Evolutionary conservation across 495 filamentous ascomycete species (phyloP).

Genomic region (Penicillium pancosmium): DNA sequence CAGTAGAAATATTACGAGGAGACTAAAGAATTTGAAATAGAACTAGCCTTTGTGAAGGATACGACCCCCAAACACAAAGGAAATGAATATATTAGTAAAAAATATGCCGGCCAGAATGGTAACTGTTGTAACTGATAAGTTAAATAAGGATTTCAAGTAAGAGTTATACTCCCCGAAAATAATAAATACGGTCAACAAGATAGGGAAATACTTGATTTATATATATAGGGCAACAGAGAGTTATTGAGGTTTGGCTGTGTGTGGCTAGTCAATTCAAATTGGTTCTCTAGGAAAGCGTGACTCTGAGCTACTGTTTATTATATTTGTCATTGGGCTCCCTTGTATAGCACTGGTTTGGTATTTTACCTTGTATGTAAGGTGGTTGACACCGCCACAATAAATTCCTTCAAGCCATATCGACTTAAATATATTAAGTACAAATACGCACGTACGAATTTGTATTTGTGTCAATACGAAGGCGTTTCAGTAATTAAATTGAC

Average conservation of each 20-base stretch:
- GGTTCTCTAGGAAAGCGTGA: no score
- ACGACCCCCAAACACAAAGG: background rate
- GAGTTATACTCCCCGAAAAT: background rate
- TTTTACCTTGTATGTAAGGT: no score
- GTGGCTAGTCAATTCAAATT: no score
- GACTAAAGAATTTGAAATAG: background rate
- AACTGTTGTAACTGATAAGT: background rate
- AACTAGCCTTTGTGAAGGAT: background rate
- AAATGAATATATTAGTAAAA: background rate
- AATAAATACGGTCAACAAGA: background rate
- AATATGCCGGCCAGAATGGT: background rate
- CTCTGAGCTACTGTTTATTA: no score
- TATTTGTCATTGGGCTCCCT: no score
- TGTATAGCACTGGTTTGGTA: no score
- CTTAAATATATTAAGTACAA: no score
- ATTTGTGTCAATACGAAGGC: background rate
- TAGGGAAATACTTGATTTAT: background rate
- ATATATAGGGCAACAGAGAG: no score
- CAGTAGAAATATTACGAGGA: background rate
- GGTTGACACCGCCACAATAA: no score
- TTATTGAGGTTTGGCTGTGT: no score
- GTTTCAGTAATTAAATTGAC: background rate
- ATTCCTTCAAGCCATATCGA: no score
- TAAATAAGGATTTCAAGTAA: background rate
- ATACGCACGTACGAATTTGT: background rate